Evolutionary conservation across 345 rosid species (phyloP).

Genomic region (Anacardium occidentale): DNA sequence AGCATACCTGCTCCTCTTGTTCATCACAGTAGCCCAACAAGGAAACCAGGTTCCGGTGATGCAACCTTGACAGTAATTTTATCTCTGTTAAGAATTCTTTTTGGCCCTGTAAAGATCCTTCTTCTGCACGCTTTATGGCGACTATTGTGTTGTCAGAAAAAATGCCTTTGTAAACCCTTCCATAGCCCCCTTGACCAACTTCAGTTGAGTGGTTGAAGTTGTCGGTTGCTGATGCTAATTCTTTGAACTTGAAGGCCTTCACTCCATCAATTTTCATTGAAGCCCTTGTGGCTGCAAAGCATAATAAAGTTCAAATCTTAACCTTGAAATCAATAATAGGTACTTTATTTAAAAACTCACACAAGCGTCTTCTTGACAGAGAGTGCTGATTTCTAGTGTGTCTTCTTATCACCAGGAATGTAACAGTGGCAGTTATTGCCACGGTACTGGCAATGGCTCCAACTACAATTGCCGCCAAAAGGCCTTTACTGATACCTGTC

Average conservation of each 20-base stretch:
- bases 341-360: conserved; percentile 41
- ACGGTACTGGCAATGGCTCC: conserved; percentile 51
- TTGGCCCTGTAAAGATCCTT: conserved; percentile 87
- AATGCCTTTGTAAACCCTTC: conserved; percentile 81
- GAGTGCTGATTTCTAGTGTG: conserved; percentile 33
- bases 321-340: neutral
- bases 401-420: conserved; percentile 49
- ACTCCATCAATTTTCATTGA: conserved; percentile 74
- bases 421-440: conserved; percentile 40
- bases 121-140: conserved; percentile 87
- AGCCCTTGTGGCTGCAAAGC: conserved; percentile 55
- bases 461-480: conserved; percentile 49
- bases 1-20: conserved; percentile 79
- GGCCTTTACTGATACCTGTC: conserved; percentile 49
- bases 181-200: conserved; percentile 93
- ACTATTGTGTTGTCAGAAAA: conserved; percentile 54
- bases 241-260: conserved; percentile 67
- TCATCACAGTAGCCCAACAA: conserved; percentile 85
- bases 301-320: conserved; percentile 13
- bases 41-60: conserved; percentile 88
- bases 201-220: conserved; percentile 58
- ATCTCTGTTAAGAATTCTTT: conserved; percentile 89
- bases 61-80: conserved; percentile 73
- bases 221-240: conserved; percentile 71
- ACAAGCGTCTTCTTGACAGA: conserved; percentile 53